phyloP scores from a whole-genome alignment of 2,329 filamentous ascomycete genomes.

The Blastomyces parvus region DNA sequence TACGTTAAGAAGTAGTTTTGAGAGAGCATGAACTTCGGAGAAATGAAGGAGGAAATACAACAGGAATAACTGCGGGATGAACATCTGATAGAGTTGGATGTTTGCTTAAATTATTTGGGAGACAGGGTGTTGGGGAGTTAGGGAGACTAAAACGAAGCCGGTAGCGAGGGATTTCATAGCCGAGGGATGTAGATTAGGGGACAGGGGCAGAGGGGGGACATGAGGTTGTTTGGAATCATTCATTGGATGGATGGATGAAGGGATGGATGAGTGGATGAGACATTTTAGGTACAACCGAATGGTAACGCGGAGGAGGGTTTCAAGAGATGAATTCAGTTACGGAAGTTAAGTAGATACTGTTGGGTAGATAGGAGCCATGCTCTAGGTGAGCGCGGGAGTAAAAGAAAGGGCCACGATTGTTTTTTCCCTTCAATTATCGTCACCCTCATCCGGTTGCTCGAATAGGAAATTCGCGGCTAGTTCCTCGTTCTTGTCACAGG shows the following conservation, averaged over 20 bases:
- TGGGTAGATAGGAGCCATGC: too few relatives aligned
- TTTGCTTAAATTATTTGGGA: neutral
- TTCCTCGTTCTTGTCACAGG: conserved; percentile 99
- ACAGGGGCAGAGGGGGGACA: neutral
- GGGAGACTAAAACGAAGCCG: neutral
- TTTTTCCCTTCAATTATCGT: conserved; percentile 16
- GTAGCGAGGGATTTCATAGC: neutral
- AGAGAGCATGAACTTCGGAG: neutral
- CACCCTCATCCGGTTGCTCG: conserved; percentile 83
- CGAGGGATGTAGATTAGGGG: neutral
- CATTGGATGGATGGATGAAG: neutral
- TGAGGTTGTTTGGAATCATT: neutral
- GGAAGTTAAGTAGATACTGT: neutral
- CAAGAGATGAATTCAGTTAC: neutral
- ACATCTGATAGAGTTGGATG: neutral
- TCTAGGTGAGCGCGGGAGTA: neutral
- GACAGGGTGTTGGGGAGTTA: neutral
- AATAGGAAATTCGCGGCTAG: conserved; percentile 96
- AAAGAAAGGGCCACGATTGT: neutral
- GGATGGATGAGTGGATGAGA: neutral
- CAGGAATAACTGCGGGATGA: neutral
- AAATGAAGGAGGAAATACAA: neutral
- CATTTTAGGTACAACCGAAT: neutral
- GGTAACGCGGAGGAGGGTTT: neutral
- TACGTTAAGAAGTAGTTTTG: neutral